Evolutionary conservation across 2,329 filamentous ascomycete species (phyloP).

Genomic region (Cladosporium colombiae): DNA sequence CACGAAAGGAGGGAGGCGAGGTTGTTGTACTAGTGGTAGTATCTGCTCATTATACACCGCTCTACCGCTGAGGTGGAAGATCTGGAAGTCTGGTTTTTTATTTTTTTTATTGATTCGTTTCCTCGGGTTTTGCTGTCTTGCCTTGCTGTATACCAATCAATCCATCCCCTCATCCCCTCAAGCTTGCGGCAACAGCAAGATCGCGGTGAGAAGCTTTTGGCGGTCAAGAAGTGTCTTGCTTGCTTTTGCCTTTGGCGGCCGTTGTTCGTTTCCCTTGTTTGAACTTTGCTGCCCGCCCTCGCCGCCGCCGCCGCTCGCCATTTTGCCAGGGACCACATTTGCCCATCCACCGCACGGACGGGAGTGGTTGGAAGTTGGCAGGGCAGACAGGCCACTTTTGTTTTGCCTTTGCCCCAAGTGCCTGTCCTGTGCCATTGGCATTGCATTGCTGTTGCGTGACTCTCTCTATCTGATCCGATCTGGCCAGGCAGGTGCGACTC

Average conservation of each 20-base stretch:
- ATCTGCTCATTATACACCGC: neutral
- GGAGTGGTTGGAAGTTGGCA: conserved; percentile 6
- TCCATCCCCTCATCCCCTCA: neutral
- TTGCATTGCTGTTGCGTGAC: neutral
- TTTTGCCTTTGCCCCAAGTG: neutral
- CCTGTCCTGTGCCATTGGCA: neutral
- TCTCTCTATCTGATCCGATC: neutral
- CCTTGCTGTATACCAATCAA: neutral
- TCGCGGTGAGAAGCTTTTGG: conserved; percentile 1
- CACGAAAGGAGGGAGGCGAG: neutral
- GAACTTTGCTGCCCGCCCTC: neutral
- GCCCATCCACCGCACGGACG: conserved; percentile 6
- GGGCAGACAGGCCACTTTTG: conserved; percentile 8
- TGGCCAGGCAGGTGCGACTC: neutral
- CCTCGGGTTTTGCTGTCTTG: neutral
- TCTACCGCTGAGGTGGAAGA: neutral
- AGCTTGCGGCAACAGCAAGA: neutral
- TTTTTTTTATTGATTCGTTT: neutral
- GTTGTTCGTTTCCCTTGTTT: neutral
- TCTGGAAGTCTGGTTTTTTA: neutral
- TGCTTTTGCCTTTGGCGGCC: neutral
- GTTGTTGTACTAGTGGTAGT: neutral
- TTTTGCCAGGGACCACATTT: conserved; percentile 7
- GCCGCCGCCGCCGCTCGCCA: neutral
- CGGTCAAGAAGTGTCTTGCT: conserved; percentile 4